Evolutionary conservation across 495 filamentous ascomycete genomes (phyloP).

Genomic region (Aspergillus sclerotiicarbonarius): DNA sequence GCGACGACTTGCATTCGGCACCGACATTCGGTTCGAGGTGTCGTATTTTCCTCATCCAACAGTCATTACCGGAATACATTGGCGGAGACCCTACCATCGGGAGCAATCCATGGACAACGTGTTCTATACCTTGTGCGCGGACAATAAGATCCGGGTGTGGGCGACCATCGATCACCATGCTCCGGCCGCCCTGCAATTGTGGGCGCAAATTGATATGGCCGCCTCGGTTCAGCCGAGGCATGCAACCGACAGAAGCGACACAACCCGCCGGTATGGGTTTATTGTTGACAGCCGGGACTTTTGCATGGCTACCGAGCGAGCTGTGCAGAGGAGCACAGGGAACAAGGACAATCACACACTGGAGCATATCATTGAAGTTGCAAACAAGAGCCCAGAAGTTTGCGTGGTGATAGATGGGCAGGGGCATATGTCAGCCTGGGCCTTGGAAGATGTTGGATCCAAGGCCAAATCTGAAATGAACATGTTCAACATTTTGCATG

Average conservation of each 20-base stretch:
- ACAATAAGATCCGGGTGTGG: slow-evolving; percentile 83
- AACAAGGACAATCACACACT: slow-evolving; percentile 68
- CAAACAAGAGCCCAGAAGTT: slow-evolving; percentile 81
- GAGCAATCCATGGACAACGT: slow-evolving; percentile 84
- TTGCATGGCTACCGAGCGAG: slow-evolving; percentile 68
- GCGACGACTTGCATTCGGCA: slow-evolving; percentile 82
- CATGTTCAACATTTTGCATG: slow-evolving; percentile 86
- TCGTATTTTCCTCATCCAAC: slow-evolving; percentile 83
- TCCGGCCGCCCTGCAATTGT: slow-evolving; percentile 68
- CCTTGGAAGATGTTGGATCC: slow-evolving; percentile 81
- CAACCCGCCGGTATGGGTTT: slow-evolving; percentile 66
- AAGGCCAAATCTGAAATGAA: slow-evolving; percentile 65
- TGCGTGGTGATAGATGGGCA: slow-evolving; percentile 80
- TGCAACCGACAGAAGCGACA: slow-evolving; percentile 28
- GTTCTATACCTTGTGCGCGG: slow-evolving; percentile 89
- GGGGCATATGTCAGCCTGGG: slow-evolving; percentile 93
- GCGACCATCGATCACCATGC: slow-evolving; percentile 71
- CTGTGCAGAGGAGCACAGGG: slow-evolving; percentile 59
- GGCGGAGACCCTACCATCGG: slow-evolving; percentile 71
- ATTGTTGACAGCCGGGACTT: slow-evolving; percentile 85
- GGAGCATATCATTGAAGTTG: slow-evolving; percentile 82
- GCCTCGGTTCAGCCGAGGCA: slow-evolving; percentile 66
- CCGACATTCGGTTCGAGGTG: slow-evolving; percentile 83
- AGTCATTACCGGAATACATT: slow-evolving; percentile 77
- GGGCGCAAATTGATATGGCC: slow-evolving; percentile 78